phyloP scores from a whole-genome alignment of 495 filamentous ascomycete species.

The Rostrohypoxylon terebratum region DNA sequence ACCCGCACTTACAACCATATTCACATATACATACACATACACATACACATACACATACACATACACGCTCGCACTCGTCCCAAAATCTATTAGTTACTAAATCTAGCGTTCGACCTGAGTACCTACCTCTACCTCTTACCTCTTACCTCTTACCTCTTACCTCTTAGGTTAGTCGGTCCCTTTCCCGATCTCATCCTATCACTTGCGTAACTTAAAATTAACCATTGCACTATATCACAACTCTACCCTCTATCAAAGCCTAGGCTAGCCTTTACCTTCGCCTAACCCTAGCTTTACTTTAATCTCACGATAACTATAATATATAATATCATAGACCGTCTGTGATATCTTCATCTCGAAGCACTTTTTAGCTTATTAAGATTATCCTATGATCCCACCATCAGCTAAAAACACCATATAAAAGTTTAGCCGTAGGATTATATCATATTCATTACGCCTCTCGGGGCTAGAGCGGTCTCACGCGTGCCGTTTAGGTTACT shows the following conservation, averaged over 20 bases:
- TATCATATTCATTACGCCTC: neutral
- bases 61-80: too few relatives aligned
- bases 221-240: conserved; percentile 8
- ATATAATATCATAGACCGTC: neutral
- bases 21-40: too few relatives aligned
- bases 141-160: too few relatives aligned
- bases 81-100: neutral
- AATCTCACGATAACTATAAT: neutral
- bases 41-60: too few relatives aligned
- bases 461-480: neutral
- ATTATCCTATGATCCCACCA: neutral
- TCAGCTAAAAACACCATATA: neutral
- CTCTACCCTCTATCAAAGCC: conserved; percentile 3
- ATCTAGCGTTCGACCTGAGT: neutral
- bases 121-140: neutral
- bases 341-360: neutral
- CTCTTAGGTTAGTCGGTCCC: neutral
- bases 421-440: neutral
- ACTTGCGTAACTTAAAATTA: conserved; percentile 9
- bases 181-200: conserved; percentile 24
- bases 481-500: neutral
- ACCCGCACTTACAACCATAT: too few relatives aligned
- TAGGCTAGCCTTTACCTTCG: neutral
- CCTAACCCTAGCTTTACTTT: neutral
- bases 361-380: neutral